phyloP scores from a whole-genome alignment of 768 basidiomycete genomes.

The Tubosaeta sp. region DNA sequence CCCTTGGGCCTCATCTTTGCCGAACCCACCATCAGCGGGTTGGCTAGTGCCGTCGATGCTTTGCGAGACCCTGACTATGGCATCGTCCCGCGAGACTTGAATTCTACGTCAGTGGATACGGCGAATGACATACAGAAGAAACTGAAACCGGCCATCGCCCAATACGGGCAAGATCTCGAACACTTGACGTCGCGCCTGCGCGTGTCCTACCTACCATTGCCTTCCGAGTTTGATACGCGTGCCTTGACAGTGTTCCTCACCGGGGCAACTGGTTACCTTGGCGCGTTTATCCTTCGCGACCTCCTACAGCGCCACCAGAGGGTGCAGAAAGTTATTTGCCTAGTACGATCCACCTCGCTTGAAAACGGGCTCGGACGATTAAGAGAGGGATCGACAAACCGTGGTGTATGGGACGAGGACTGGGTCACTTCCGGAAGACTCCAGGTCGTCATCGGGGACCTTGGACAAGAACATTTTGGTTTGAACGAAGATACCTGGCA shows the following conservation, averaged over 20 bases:
- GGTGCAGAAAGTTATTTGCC: constrained; percentile 85
- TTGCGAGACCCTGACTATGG: constrained; percentile 81
- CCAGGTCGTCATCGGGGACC: constrained; percentile 81
- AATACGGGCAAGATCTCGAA: constrained; percentile 79
- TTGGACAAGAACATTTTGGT: constrained; percentile 73
- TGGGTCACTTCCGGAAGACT: constrained; percentile 70
- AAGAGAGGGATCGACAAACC: constrained; percentile 65
- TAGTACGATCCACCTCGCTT: constrained; percentile 70
- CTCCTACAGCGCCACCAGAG: constrained; percentile 57
- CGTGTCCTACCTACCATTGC: constrained; percentile 55
- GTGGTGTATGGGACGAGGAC: constrained; percentile 83
- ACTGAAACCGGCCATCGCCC: constrained; percentile 35
- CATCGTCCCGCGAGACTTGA: constrained; percentile 39
- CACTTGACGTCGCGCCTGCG: constrained; percentile 54
- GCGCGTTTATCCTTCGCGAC: constrained; percentile 85
- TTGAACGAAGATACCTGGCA: constrained; percentile 62
- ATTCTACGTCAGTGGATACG: constrained; percentile 7
- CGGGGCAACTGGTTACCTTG: constrained; percentile 95
- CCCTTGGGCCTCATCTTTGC: constrained; percentile 92
- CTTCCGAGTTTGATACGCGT: constrained; percentile 49
- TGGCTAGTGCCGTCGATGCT: constrained; percentile 70
- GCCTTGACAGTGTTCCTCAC: constrained; percentile 86
- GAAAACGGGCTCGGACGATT: constrained; percentile 67
- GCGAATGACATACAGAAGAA: constrained; percentile 15
- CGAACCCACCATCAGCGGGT: constrained; percentile 75